Conservation (phyloP, 169 alveolate genomes). For the Cryptosporidium tyzzeri region DNA sequence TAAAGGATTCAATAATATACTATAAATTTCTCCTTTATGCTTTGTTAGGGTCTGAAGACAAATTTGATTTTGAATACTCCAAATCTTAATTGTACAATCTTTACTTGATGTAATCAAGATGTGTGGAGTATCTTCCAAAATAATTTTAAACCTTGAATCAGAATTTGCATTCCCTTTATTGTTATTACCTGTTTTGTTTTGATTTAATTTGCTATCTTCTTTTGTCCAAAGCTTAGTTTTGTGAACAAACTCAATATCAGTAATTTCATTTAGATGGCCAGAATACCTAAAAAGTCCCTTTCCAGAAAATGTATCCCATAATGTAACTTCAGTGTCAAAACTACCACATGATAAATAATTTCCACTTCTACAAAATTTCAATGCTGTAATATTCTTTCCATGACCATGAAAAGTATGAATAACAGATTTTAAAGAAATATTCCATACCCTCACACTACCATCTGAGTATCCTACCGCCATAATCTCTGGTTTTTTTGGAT, state of each 20-base stretch:
- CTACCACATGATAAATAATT: conserved; percentile 86
- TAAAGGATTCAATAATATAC: conserved; percentile 41
- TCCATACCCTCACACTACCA: conserved; percentile 86
- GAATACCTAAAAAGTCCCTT: conserved; percentile 85
- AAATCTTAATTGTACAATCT: conserved; percentile 87
- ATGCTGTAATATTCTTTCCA: conserved; percentile 79
- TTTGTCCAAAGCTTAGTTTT: conserved; percentile 34
- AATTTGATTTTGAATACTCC: conserved; percentile 87
- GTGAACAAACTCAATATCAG: conserved; percentile 77
- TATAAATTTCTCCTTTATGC: conserved; percentile 83
- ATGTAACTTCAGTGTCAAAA: conserved; percentile 85
- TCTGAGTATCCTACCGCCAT: conserved; percentile 87
- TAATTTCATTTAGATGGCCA: conserved; percentile 86
- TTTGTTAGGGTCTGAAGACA: conserved; percentile 89
- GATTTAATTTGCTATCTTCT: background rate
- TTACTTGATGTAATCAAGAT: conserved; percentile 84
- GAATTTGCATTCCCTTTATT: background rate
- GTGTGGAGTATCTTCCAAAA: conserved; percentile 75
- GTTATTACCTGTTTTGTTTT: background rate
- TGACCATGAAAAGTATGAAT: conserved; percentile 83
- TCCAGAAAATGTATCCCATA: conserved; percentile 89
- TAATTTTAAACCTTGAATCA: background rate
- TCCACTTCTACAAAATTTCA: conserved; percentile 78
- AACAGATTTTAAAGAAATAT: conserved; percentile 75
- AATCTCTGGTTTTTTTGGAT: conserved; percentile 76